These are phyloP conservation scores for Chimonanthus salicifolius DNA, from an alignment of 164 flowering plant genomes.

Conservation along the genomic window DNA sequence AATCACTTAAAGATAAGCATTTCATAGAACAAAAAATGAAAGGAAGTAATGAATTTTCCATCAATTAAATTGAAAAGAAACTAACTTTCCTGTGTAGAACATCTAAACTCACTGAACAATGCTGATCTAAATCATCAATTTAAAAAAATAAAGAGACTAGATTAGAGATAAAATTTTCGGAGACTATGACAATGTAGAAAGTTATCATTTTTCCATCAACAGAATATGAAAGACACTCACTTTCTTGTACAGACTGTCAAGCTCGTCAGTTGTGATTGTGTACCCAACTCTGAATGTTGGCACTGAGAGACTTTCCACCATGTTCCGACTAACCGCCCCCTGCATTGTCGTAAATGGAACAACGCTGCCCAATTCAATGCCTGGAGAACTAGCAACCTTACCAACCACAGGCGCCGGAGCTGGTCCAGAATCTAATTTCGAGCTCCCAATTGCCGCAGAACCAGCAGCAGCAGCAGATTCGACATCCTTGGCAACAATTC, in stretches of 20 bases:
- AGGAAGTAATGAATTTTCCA: background rate
- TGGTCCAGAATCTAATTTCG: conserved; percentile 8
- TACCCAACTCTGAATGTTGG: conserved; percentile 96
- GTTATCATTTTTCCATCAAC: background rate
- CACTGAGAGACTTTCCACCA: conserved; percentile 85
- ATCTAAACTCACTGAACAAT: no score
- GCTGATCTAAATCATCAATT: no score
- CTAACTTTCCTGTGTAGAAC: no score
- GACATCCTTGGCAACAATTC: conserved; percentile 92
- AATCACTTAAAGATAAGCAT: no score
- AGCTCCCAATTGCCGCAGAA: conserved; percentile 17
- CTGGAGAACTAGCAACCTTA: conserved; percentile 16
- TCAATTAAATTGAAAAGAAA: no score
- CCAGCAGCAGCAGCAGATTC: conserved; percentile 57
- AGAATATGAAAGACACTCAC: conserved; percentile 23
- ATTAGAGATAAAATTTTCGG: no score
- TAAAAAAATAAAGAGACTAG: no score
- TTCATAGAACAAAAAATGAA: background rate
- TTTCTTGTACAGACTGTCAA: conserved; percentile 91
- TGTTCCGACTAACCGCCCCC: conserved; percentile 84
- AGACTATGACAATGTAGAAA: no score
- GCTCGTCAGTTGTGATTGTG: conserved; percentile 78
- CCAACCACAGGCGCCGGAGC: background rate
- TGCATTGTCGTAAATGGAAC: conserved; percentile 95
- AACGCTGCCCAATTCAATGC: conserved; percentile 42